Conservation (phyloP, 345 rosid genomes). For the Eucalyptus cloeziana region DNA sequence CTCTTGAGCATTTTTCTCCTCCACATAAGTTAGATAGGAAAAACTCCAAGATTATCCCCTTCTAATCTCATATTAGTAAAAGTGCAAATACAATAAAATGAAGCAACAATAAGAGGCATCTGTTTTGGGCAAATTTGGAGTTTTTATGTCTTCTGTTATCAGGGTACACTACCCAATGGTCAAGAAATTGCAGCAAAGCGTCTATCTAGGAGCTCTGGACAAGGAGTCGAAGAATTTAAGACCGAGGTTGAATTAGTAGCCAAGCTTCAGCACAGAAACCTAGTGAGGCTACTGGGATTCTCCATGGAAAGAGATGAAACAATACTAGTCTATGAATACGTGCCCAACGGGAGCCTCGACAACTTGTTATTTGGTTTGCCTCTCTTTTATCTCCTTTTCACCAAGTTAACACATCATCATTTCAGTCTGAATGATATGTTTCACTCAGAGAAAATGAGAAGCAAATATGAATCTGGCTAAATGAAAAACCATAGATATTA, state of each 20-base stretch:
- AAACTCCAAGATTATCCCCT: conserved; percentile 18
- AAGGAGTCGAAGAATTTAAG: conserved; percentile 42
- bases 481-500: not conserved
- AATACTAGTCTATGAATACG: conserved; percentile 38
- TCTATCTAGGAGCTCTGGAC: conserved; percentile 23
- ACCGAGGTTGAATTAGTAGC: conserved; percentile 34
- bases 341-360: conserved; percentile 44
- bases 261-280: conserved; percentile 42
- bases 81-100: not conserved
- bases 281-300: conserved; percentile 36
- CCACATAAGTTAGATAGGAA: not conserved
- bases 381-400: not conserved
- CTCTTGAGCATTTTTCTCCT: not conserved
- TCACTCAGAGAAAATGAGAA: not conserved
- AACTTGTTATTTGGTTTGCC: conserved; percentile 23
- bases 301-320: conserved; percentile 34
- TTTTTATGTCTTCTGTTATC: not conserved
- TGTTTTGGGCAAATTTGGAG: not conserved
- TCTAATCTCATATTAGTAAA: not conserved
- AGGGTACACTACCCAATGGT: conserved; percentile 10
- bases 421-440: not conserved
- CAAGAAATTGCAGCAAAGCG: conserved; percentile 38
- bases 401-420: not conserved
- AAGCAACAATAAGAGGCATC: not conserved
- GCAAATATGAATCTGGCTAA: not conserved